Conservation (phyloP, 371 early-diverging fungal genomes). For the Mortierella sp. region DNA sequence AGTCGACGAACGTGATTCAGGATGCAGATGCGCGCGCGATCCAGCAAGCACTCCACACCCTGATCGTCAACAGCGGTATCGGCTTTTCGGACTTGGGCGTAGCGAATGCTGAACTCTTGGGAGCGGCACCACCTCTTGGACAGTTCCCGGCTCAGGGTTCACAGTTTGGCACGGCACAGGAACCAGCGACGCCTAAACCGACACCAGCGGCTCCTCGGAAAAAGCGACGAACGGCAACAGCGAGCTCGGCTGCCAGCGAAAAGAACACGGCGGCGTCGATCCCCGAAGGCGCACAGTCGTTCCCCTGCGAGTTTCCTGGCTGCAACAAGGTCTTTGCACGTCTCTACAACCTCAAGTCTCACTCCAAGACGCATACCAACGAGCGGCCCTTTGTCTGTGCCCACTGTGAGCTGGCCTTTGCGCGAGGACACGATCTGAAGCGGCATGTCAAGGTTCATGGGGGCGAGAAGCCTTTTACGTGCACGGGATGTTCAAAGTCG, state of each 20-base stretch:
- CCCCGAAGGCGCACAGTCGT: slow-evolving; percentile 39
- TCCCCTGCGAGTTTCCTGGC: slow-evolving; percentile 74
- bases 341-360: slow-evolving; percentile 83
- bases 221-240: slow-evolving; percentile 5
- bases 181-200: not conserved
- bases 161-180: slow-evolving; percentile 35
- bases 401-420: slow-evolving; percentile 81
- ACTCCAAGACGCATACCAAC: slow-evolving; percentile 82
- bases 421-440: slow-evolving; percentile 89
- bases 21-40: slow-evolving; percentile 18
- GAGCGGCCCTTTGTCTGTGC: slow-evolving; percentile 84
- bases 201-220: slow-evolving; percentile 18
- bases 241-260: not conserved
- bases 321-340: slow-evolving; percentile 83
- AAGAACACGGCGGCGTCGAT: slow-evolving; percentile 33
- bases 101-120: slow-evolving; percentile 5
- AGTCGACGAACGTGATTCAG: not conserved
- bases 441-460: slow-evolving; percentile 87
- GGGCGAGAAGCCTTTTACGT: slow-evolving; percentile 85
- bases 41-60: slow-evolving; percentile 25
- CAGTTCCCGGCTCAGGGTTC: slow-evolving; percentile 37
- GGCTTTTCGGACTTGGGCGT: slow-evolving; percentile 18
- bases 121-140: slow-evolving; percentile 23
- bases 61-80: slow-evolving; percentile 22
- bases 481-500: slow-evolving; percentile 81